Percentiles rank a stretch among this genome's conserved stretches.
Evolutionary conservation across 306 rosid species (phyloP).

Genomic region (Glycine soja): DNA sequence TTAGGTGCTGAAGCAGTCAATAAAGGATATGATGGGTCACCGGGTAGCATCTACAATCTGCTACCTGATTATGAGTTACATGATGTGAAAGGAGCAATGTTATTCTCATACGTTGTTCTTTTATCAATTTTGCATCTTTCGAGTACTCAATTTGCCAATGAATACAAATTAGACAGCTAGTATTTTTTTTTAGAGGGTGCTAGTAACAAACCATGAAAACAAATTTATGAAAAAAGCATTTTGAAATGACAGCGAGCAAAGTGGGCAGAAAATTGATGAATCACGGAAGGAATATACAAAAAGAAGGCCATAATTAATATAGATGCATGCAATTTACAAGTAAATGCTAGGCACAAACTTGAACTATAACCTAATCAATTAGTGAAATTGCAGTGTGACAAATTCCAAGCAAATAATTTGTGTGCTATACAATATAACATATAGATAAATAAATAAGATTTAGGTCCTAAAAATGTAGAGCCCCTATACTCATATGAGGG

Average conservation of each 20-base stretch:
- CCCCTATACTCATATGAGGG: slow-evolving; percentile 28
- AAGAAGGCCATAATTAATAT: too few relatives aligned
- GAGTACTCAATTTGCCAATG: background rate
- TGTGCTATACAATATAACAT: too few relatives aligned
- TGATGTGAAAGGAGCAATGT: too few relatives aligned
- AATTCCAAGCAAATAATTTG: too few relatives aligned
- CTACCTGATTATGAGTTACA: too few relatives aligned
- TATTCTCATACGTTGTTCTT: too few relatives aligned
- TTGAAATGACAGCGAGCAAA: background rate
- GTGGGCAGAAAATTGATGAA: too few relatives aligned
- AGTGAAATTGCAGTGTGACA: background rate
- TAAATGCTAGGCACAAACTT: background rate
- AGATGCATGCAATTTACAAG: background rate
- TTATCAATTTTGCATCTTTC: background rate
- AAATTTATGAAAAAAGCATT: background rate
- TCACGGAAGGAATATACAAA: too few relatives aligned
- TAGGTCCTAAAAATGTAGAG: too few relatives aligned
- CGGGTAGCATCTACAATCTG: background rate
- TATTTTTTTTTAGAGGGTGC: too few relatives aligned
- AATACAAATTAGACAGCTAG: background rate
- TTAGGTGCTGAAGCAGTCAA: background rate
- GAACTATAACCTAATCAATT: background rate
- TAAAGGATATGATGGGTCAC: too few relatives aligned
- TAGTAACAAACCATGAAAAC: background rate
- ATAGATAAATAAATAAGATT: too few relatives aligned